A percentile compares a stretch with the other conserved stretches of the same genome.
Evolutionary conservation across 192 early-diverging fungal genomes (phyloP).

Genomic region (Linnemannia hyalina): DNA sequence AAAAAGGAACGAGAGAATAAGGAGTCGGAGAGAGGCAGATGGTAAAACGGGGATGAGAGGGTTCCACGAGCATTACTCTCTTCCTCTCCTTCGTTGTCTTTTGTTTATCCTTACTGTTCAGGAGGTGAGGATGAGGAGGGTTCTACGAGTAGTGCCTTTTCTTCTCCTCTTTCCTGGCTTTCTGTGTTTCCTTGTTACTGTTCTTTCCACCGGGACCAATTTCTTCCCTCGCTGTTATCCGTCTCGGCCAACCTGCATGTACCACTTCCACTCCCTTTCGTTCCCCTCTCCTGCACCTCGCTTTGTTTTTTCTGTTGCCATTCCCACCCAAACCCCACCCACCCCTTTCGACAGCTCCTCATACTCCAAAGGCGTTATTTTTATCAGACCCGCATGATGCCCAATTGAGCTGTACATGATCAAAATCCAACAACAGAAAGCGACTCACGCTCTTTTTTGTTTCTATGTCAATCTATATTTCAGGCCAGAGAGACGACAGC

Average conservation of each 20-base stretch:
- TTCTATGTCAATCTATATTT: neutral
- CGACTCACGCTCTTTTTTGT: neutral
- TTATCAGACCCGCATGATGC: neutral
- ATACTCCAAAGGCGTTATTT: neutral
- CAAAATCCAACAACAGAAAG: neutral
- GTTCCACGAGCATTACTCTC: neutral
- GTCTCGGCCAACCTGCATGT: neutral
- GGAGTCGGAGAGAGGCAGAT: neutral
- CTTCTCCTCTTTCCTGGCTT: too few species aligned
- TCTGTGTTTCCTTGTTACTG: neutral
- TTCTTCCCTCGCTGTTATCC: neutral
- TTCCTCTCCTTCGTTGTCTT: neutral
- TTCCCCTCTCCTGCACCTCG: neutral
- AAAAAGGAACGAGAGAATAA: neutral
- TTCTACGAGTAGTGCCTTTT: neutral
- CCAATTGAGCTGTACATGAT: conserved; percentile 9
- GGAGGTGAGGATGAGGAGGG: neutral
- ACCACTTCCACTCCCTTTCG: neutral
- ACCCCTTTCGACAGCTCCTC: neutral
- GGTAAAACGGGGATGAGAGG: conserved; percentile 1
- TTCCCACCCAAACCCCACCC: neutral
- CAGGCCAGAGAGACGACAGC: conserved; percentile 51
- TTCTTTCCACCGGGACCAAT: neutral
- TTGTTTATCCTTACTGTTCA: neutral
- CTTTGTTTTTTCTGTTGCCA: neutral